Evolutionary conservation across 106 monocot genomes (phyloP), one percentile per base, ranked within the genome.

Genomic region (Alisma plantagoaquatica): DNA sequence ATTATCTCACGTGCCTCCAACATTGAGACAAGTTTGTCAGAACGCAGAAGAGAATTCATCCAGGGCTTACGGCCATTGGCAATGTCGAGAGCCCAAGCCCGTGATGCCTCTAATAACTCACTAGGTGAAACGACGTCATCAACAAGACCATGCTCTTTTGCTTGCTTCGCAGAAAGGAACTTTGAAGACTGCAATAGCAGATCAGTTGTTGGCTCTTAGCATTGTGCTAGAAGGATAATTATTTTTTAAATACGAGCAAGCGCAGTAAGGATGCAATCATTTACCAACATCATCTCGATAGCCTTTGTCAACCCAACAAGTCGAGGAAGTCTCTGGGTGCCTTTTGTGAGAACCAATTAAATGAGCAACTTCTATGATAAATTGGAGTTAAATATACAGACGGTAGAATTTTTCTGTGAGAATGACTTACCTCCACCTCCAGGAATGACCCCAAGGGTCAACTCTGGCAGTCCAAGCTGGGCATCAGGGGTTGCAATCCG

Each of bases 371-470:
- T n/a, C n/a, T n/a, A n/a, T n/a, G n/a, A n/a, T n/a, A n/a, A n/a
- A n/a, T n/a, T n/a, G n/a, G n/a, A n/a, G n/a, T n/a, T n/a, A n/a
- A n/a, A n/a, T n/a, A n/a, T n/a, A n/a, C n/a, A n/a, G n/a, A n/a
- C n/a, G n/a, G n/a, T n/a, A n/a, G n/a, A n/a, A n/a, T n/a, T n/a
- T n/a, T n/a, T n/a, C n/a, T n/a, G n/a, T n/a, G n/a, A n/a, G n/a
- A n/a, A n/a, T n/a, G n/a, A n/a, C n/a, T n/a, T n/a, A 96, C 94
- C 94, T 80, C 94, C 94, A 73, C 75, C 77, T 31, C 88, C 94
- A 73, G 94, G 94, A 81, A 96, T 84, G 41, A 96, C 68, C 46
- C 94, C 94, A 68, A 96, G 88, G 49, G 84, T 81, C 59, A 96
- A 76, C 46, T 96, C 94, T 74, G 84, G 94, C 61, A 84, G 60